Base-by-base conservation (phyloP, 2,329 filamentous ascomycete species). In the Venturia oleaginea region DNA sequence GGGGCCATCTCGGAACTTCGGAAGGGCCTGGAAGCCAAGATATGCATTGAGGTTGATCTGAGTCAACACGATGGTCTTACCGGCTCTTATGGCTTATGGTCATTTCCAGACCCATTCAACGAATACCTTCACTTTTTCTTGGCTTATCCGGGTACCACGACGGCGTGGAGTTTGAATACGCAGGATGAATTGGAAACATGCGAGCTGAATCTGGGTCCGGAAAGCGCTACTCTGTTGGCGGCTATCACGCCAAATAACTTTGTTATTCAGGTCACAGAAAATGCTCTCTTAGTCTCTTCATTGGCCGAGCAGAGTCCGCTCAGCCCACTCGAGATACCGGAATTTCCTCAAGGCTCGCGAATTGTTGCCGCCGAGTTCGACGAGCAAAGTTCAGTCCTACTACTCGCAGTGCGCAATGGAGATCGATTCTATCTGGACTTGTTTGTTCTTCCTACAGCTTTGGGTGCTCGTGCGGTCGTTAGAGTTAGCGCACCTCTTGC, bases 1-100 rank as follows among this genome's bases (percentile, higher is more conserved):
- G 78, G 79, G 13, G 66, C 74, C 4, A 69, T 81, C 1, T 76
- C 78, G 0, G 79, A 81, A 67, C 68, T 81, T 22, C 69, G 78
- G 43, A 62, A 67, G 42, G 79, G 79, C 3, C 54, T 78, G 19
- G 74, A 79, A 59, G 78, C 77, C 11, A 68, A 67, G 15, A 38
- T 73, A 32, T 65, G 68, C n/a, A 59, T 71, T 15, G 68, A 69
- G 11, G 57, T 32, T 19, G 68, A 68, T 19, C 61, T 74, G 15
- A 68, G 73, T 0, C 69, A 64, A 27, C 67, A 68, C 5, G 71
- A 67, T 2, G 71, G 69, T 6, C 69, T 75, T 63, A 69, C 68
- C 42, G 74, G 73, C 7, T 72, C 71, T 59, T 74, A 71, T 7
- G 71, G 73, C 5, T 10, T 57, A 64, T 51, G 51, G 62, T 22